Conservation (phyloP, 768 basidiomycete species). For the Suillus decipiens region DNA sequence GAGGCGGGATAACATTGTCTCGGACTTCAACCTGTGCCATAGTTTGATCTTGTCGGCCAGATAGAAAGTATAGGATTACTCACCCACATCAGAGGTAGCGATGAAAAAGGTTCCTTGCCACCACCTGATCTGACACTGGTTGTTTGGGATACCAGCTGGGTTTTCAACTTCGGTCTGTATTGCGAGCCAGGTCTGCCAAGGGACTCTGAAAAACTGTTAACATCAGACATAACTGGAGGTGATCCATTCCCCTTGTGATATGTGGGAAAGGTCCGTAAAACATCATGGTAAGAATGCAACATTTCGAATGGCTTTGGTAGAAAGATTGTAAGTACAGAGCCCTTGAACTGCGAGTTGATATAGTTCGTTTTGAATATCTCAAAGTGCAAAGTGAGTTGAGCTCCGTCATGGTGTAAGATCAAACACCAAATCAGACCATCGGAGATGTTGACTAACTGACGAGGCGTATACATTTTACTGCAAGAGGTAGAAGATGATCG, state of each 20-base stretch:
- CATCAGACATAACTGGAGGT: not conserved
- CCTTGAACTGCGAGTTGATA: not conserved
- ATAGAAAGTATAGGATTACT: slow-evolving; percentile 5
- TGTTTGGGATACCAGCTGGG: not conserved
- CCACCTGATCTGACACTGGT: not conserved
- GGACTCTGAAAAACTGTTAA: not conserved
- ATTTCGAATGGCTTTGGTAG: not conserved
- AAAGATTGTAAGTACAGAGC: not conserved
- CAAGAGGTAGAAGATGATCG: not conserved
- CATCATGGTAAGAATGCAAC: not conserved
- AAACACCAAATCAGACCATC: not conserved
- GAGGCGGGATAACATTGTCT: slow-evolving; percentile 32
- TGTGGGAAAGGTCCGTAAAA: not conserved
- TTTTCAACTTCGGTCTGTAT: not conserved
- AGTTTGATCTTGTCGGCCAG: not conserved
- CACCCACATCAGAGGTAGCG: slow-evolving; percentile 30
- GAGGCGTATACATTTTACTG: not conserved
- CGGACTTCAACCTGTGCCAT: slow-evolving; percentile 26
- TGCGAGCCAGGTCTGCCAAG: not conserved
- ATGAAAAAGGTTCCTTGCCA: slow-evolving; percentile 17
- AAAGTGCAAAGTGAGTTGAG: not conserved
- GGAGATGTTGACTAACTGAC: not conserved
- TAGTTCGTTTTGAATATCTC: not conserved
- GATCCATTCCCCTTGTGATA: not conserved
- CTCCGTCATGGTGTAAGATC: not conserved